Evolutionary conservation across 768 basidiomycete genomes (phyloP), one percentile per base, ranked within the genome.

Genomic region (Kwoniella sp.): DNA sequence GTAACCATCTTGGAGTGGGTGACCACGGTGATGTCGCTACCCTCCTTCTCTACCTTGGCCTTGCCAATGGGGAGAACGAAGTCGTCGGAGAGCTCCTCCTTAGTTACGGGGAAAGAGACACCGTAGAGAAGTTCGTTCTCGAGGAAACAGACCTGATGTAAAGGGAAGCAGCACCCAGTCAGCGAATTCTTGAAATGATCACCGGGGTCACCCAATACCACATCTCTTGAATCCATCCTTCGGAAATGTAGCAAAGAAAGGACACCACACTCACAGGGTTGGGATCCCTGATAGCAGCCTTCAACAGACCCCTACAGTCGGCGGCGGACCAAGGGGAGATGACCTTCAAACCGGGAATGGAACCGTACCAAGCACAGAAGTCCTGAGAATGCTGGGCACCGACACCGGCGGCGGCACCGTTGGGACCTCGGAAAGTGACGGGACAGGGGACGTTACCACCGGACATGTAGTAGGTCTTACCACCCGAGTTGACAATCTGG

Each of bases 391-490:
- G 57, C 38, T 61, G 62, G 48, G 63, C 61, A 47, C 74, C 96
- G 45, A 99, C 96, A 86, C 96, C 96, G 56, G 94, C 82, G 55
- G 96, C 96, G 55, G 96, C 96, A 80, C 96, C 96, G 81, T 99
- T 99, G 67, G 96, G 96, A 58, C 96, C 96, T 83, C 96, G 92
- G 89, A 99, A 99, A 60, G 97, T 95, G 68, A 99, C 91, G 25
- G 96, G 93, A 84, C 95, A 98, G 12, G 93, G 91, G 20, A 97
- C 94, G 77, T 93, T 97, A 70, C 96, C 96, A 64, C 96, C 96
- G 41, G 96, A 98, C 96, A 99, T 99, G 87, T 99, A 99, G 83
- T 97, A 94, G 3, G 96, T 99, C 85, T 98, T 99, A 66, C 92
- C 96, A 61, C 90, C 96, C n/a, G 96, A 98, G 86, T 99, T 99